Percentiles rank a stretch among this genome's conserved stretches.
Conservation (phyloP, 306 rosid genomes). For the Medicago lupulina region DNA sequence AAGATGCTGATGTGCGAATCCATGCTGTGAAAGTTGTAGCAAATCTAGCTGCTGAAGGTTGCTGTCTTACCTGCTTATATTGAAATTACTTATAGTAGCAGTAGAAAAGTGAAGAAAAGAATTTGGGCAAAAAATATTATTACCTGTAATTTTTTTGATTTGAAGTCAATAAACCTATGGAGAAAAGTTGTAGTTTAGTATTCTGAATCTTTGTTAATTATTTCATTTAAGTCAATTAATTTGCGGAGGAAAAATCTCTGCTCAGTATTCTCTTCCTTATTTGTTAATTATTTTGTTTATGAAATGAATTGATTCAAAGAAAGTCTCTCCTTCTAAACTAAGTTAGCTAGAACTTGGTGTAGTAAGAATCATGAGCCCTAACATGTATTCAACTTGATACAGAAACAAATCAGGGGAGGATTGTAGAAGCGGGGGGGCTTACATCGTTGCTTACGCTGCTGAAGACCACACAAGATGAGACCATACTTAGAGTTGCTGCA, state of each 20-base stretch:
- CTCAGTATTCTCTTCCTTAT: constrained; percentile 26
- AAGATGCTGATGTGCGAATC: constrained; percentile 88
- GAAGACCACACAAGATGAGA: constrained; percentile 83
- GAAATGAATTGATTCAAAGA: constrained; percentile 33
- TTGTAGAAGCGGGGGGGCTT: constrained; percentile 97
- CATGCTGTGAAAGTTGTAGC: constrained; percentile 99
- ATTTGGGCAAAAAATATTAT: background rate
- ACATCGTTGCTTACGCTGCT: constrained; percentile 88
- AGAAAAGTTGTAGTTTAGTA: constrained; percentile 13
- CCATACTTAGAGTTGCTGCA: constrained; percentile 98
- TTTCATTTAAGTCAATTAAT: constrained; percentile 27
- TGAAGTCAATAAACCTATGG: constrained; percentile 12
- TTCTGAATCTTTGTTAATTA: constrained; percentile 16
- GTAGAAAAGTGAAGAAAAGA: background rate
- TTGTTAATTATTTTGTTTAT: constrained; percentile 21
- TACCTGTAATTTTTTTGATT: constrained; percentile 22
- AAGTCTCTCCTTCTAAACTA: constrained; percentile 28
- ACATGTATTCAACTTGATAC: constrained; percentile 42
- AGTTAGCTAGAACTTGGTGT: constrained; percentile 24
- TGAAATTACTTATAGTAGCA: constrained; percentile 18
- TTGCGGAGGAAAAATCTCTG: constrained; percentile 2
- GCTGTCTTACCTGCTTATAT: constrained; percentile 38
- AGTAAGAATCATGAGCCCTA: constrained; percentile 33
- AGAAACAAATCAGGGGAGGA: constrained; percentile 97
- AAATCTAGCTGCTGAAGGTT: constrained; percentile 99